phyloP scores from a whole-genome alignment of 495 filamentous ascomycete species.

The Penicillium ochrochloron region DNA sequence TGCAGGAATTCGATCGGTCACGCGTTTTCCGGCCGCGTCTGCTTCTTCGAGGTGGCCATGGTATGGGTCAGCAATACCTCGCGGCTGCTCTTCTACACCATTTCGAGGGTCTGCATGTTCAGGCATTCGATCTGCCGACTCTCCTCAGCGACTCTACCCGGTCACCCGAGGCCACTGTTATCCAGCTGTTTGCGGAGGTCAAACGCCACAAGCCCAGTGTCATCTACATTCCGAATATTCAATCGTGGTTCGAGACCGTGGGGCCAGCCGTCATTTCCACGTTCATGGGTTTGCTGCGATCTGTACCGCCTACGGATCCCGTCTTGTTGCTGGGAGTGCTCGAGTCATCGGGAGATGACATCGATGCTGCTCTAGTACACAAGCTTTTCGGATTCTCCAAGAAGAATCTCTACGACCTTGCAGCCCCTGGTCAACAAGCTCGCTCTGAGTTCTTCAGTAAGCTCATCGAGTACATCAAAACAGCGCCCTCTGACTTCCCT shows the following conservation, averaged over 20 bases:
- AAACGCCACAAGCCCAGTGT: constrained; percentile 94
- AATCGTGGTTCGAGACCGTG: constrained; percentile 80
- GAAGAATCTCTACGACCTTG: constrained; percentile 71
- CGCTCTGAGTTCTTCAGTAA: constrained; percentile 77
- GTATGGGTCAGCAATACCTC: constrained; percentile 95
- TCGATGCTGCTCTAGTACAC: constrained; percentile 64
- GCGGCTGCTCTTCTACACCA: constrained; percentile 85
- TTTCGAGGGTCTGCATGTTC: constrained; percentile 91
- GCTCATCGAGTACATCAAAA: constrained; percentile 73
- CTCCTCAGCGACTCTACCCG: constrained; percentile 72
- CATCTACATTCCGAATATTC: constrained; percentile 89
- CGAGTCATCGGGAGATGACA: constrained; percentile 62
- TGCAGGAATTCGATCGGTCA: constrained; percentile 87
- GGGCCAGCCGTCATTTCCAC: constrained; percentile 70
- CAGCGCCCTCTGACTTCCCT: constrained; percentile 81
- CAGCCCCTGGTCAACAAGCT: constrained; percentile 64
- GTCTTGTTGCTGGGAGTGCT: constrained; percentile 83
- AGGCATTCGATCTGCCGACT: constrained; percentile 90
- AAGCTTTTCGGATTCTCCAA: constrained; percentile 85
- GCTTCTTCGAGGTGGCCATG: constrained; percentile 73
- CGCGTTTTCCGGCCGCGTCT: constrained; percentile 88
- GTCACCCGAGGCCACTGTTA: constrained; percentile 83
- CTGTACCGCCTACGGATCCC: constrained; percentile 83
- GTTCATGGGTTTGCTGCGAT: constrained; percentile 76
- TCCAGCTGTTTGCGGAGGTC: constrained; percentile 88